Conservation (phyloP, 352 stramenopile species). For the Pythium guiyangense region DNA sequence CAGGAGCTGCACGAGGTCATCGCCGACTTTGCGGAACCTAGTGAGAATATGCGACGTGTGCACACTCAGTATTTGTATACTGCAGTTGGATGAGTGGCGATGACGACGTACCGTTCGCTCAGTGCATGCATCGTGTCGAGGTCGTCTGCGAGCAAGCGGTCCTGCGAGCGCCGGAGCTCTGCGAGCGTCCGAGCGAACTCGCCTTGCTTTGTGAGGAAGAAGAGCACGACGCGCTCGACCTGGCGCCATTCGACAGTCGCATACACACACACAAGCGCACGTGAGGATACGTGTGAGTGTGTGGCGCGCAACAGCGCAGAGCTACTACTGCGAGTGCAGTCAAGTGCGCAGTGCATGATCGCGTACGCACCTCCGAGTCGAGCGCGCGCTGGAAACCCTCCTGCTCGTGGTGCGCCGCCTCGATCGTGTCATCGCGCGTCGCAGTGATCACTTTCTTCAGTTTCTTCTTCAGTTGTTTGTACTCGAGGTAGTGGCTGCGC, state of each 20-base stretch:
- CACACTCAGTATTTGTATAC: not conserved
- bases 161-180: conserved; percentile 43
- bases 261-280: no score
- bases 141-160: conserved; percentile 29
- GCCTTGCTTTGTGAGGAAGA: conserved; percentile 82
- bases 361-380: conserved; percentile 47
- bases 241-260: no score
- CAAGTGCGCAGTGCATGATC: no score
- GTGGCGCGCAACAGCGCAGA: no score
- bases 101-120: conserved; percentile 34
- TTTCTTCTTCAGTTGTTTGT: conserved; percentile 89
- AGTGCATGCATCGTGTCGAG: conserved; percentile 70
- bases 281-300: no score
- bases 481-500: conserved; percentile 86
- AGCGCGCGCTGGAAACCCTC: conserved; percentile 71
- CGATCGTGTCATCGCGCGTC: conserved; percentile 24
- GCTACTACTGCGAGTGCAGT: no score
- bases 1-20: conserved; percentile 78
- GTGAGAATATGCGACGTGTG: not conserved
- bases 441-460: conserved; percentile 69
- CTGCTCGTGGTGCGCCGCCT: conserved; percentile 33
- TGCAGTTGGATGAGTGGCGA: not conserved
- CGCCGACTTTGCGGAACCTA: conserved; percentile 64
- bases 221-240: conserved; percentile 80
- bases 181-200: conserved; percentile 75